A percentile compares a stretch with the other conserved stretches of the same genome.
Conservation (phyloP, 129 eudicot species). For the Flaveria linearis region DNA sequence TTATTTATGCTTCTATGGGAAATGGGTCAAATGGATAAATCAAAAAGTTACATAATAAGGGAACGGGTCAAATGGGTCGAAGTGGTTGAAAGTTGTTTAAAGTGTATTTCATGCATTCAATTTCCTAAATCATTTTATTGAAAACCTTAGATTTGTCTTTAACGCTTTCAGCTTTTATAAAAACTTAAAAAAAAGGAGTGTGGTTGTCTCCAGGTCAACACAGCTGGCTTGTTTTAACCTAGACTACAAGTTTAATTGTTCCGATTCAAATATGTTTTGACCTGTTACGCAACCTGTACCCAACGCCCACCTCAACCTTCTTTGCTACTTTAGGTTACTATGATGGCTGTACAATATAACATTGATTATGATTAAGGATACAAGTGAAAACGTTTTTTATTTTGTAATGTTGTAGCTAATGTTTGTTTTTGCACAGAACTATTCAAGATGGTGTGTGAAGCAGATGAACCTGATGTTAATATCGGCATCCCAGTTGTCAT, state of each 20-base stretch:
- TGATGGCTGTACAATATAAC: neutral
- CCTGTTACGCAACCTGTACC: neutral
- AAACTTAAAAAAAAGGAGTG: neutral
- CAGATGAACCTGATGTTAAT: constrained; percentile 54
- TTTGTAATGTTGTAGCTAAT: constrained; percentile 9
- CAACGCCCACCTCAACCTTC: too few relatives aligned
- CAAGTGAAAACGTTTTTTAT: neutral
- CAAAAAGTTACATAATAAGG: too few relatives aligned
- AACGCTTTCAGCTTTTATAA: neutral
- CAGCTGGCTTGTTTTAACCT: neutral
- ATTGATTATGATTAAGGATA: neutral
- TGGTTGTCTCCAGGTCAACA: neutral
- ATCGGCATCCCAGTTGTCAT: constrained; percentile 84
- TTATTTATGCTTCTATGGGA: neutral
- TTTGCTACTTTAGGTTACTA: neutral
- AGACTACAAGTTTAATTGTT: neutral
- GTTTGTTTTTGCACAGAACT: constrained; percentile 52
- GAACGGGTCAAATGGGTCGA: neutral
- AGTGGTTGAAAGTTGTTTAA: neutral
- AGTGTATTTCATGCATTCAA: neutral
- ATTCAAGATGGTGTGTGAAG: constrained; percentile 97
- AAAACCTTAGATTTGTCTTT: neutral
- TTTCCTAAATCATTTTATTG: neutral
- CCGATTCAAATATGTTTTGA: neutral
- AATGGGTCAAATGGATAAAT: neutral